Conservation (phyloP, 2,329 filamentous ascomycete species). For the Calcarisporium arbuscula region DNA sequence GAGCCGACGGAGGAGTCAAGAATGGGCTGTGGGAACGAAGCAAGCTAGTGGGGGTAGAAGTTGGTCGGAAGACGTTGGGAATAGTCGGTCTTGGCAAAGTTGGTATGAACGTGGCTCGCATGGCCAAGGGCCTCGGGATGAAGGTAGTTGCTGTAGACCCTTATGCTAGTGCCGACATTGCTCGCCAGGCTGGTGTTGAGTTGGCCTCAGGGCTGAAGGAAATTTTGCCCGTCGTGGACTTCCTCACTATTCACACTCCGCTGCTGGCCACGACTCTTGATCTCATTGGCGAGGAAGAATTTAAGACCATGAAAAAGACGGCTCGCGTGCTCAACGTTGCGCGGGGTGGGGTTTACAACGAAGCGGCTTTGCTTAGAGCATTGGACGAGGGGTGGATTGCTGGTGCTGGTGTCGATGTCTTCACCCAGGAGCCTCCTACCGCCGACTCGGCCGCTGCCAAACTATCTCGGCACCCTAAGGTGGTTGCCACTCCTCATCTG, state of each 20-base stretch:
- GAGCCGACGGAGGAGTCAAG: constrained; percentile 63
- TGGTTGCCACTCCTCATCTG: constrained; percentile 73
- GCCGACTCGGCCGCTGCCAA: constrained; percentile 49
- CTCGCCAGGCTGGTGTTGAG: constrained; percentile 59
- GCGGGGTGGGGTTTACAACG: constrained; percentile 73
- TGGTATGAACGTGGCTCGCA: constrained; percentile 72
- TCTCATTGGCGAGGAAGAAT: constrained; percentile 61
- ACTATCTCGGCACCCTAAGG: constrained; percentile 62
- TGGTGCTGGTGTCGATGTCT: constrained; percentile 75
- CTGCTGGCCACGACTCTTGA: constrained; percentile 71
- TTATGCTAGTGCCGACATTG: constrained; percentile 69
- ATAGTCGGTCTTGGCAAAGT: constrained; percentile 81
- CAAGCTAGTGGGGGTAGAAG: constrained; percentile 68
- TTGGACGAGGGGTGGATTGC: constrained; percentile 66
- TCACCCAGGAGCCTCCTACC: constrained; percentile 64
- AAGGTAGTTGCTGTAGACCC: constrained; percentile 68
- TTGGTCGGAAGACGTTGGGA: constrained; percentile 69
- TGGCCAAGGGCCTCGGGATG: constrained; percentile 74
- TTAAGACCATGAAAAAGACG: constrained; percentile 65
- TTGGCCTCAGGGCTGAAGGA: constrained; percentile 50
- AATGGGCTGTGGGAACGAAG: constrained; percentile 69
- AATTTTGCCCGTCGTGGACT: constrained; percentile 63
- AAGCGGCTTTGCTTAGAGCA: constrained; percentile 63
- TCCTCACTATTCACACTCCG: constrained; percentile 76
- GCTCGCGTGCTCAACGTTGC: constrained; percentile 74